These are phyloP conservation scores for Trichoderma lentiforme DNA, from an alignment of 2,329 filamentous ascomycete species.

Conservation along the genomic window DNA sequence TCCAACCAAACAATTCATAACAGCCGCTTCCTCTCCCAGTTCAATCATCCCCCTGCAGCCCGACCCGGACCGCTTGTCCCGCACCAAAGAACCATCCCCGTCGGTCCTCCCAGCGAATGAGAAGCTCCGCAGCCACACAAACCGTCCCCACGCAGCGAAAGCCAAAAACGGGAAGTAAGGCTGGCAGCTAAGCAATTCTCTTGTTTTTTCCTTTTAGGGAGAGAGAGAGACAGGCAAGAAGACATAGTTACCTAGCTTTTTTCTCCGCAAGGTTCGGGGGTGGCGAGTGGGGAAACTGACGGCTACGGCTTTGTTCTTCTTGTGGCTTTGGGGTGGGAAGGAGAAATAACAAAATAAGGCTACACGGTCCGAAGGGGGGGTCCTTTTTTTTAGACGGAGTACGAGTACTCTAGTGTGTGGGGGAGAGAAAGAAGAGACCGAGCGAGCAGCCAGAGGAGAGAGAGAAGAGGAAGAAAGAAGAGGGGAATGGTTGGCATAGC, in stretches of 20 bases:
- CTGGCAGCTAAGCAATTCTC: not conserved
- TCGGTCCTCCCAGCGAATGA: not conserved
- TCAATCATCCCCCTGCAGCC: not conserved
- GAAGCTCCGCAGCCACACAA: not conserved
- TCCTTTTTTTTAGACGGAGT: no score
- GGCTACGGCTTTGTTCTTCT: no score
- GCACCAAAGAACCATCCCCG: not conserved
- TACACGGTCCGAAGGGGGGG: not conserved
- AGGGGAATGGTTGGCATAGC: not conserved
- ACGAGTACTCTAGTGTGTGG: not conserved
- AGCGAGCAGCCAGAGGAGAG: not conserved
- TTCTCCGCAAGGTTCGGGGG: no score
- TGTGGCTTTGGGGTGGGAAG: not conserved
- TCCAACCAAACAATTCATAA: not conserved
- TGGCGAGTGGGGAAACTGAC: no score
- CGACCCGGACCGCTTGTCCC: not conserved
- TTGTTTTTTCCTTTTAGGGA: not conserved
- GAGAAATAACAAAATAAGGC: not conserved
- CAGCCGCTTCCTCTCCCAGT: not conserved
- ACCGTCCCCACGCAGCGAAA: not conserved
- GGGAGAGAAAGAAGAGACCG: not conserved
- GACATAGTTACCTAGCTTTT: no score
- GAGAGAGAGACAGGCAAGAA: not conserved
- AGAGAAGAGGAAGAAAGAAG: not conserved
- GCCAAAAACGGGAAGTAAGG: not conserved